Evolutionary conservation across 169 alveolate genomes (phyloP).

Genomic region (Eimeria tenella): DNA sequence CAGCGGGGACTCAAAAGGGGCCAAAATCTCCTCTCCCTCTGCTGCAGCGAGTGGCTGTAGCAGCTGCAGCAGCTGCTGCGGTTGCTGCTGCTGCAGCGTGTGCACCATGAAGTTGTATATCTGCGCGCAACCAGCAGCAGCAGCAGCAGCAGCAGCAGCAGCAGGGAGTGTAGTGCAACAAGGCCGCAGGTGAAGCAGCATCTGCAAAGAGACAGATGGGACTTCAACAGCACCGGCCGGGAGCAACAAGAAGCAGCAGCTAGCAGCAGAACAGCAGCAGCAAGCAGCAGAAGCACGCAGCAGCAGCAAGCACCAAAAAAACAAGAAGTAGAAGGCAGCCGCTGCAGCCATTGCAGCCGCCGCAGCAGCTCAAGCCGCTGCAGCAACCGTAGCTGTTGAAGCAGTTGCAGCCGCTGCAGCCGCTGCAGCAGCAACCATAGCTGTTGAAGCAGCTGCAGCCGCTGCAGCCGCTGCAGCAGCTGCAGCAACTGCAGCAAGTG

Average conservation of each 20-base stretch:
- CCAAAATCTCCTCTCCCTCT: not conserved
- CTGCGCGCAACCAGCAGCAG: conserved; percentile 20
- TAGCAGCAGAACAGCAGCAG: too few relatives aligned
- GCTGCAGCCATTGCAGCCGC: too few relatives aligned
- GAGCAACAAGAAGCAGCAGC: not conserved
- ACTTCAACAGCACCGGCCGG: not conserved
- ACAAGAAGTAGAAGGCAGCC: too few relatives aligned
- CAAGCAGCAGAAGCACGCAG: too few relatives aligned
- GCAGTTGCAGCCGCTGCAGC: too few relatives aligned
- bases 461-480: not conserved
- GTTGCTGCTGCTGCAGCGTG: conserved; percentile 3
- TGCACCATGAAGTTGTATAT: conserved; percentile 39
- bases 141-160: conserved; percentile 15
- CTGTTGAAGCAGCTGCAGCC: not conserved
- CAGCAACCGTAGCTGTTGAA: too few relatives aligned
- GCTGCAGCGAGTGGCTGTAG: conserved; percentile 17
- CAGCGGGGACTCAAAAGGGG: conserved; percentile 20
- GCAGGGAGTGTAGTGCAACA: not conserved
- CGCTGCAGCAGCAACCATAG: too few relatives aligned
- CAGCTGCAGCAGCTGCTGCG: not conserved
- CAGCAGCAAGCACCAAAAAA: too few relatives aligned
- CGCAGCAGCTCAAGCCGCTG: too few relatives aligned
- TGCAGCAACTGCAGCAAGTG: not conserved
- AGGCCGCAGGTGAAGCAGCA: not conserved
- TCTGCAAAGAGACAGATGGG: not conserved